Base-by-base conservation (phyloP, 2,329 filamentous ascomycete genomes). In the Tolypocladium cylindrosporum region DNA sequence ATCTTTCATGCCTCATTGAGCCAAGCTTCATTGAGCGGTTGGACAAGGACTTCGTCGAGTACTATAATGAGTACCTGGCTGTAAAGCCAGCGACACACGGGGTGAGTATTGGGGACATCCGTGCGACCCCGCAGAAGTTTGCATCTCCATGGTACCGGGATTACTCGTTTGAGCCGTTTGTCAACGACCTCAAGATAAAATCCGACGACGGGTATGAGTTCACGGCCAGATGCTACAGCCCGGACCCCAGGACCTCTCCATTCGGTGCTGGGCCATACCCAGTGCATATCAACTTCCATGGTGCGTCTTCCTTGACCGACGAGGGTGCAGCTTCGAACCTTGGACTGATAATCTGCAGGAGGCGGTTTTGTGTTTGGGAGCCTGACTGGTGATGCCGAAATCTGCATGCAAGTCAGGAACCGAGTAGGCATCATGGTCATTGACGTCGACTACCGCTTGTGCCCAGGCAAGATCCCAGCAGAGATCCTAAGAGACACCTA, bases 41-140 rank as follows among this genome's bases (percentile, higher is more conserved):
- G 34, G 58, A 59, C 24, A 19, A 43, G 27, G 58, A 59, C 41
- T 59, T 59, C 14, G 54, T 57, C 36, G 57, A 54, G 11, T 60
- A 60, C 57, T 60, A 58, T 50, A 60, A 60, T 40, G 36, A 51
- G 21, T 40, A 58, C 21, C 16, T 60, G 10, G 57, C 42, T 24
- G 41, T 39, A 4, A 58, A 56, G 54, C 53, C 57, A 1, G 21
- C 48, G 5, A 55, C 55, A 9, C 55, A 58, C 27, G 37, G 21
- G 4, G 27, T 58, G 31, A 55, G 31, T 14, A 55, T 59, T 24
- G 50, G 51, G 16, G 58, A 58, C 36, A 58, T 59, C 21, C 41
- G 58, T 8, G 42, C 58, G 1, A 36, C 24, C 19, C 52, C 50
- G 11, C 34, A 54, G 31, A 59, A 57, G 58, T 59, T 54, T 48